These are phyloP conservation scores for Tympanopsis confertula DNA, from an alignment of 2,329 filamentous ascomycete species.

Conservation along the genomic window DNA sequence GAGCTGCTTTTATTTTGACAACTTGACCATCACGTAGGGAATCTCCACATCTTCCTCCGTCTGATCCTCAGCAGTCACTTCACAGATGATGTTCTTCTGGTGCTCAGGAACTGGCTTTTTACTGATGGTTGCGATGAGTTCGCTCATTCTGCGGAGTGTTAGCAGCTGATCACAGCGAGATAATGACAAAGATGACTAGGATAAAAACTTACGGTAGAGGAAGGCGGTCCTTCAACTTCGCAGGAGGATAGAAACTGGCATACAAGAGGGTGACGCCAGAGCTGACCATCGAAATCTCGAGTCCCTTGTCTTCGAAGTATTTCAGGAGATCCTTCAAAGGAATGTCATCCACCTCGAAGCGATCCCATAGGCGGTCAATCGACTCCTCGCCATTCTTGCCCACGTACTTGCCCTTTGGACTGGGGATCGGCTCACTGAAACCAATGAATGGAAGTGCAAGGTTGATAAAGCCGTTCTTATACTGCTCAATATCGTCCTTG, in stretches of 20 bases:
- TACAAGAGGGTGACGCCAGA: slow-evolving; percentile 94
- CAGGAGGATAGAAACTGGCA: slow-evolving; percentile 76
- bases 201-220: slow-evolving; percentile 33
- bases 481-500: slow-evolving; percentile 93
- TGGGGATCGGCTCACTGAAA: slow-evolving; percentile 92
- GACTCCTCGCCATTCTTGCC: slow-evolving; percentile 68
- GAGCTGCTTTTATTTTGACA: slow-evolving; percentile 28
- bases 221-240: slow-evolving; percentile 65
- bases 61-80: slow-evolving; percentile 83
- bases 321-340: slow-evolving; percentile 75
- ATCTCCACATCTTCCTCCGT: slow-evolving; percentile 91
- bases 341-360: slow-evolving; percentile 81
- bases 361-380: slow-evolving; percentile 96
- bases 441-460: slow-evolving; percentile 93
- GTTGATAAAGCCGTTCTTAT: slow-evolving; percentile 98
- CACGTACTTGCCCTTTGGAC: slow-evolving; percentile 82
- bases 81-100: slow-evolving; percentile 92
- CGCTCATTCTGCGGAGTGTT: slow-evolving; percentile 58
- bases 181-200: not conserved
- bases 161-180: slow-evolving; percentile 7
- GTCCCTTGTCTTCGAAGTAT: slow-evolving; percentile 68
- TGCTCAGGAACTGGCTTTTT: slow-evolving; percentile 86
- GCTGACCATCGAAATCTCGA: slow-evolving; percentile 84
- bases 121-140: slow-evolving; percentile 77
- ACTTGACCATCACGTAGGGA: slow-evolving; percentile 86